Evolutionary conservation across 129 eudicot species (phyloP).

Genomic region (carrot (Daucus carota)): DH1_v3.0 NC_030385.2:44138001-44138500

Average conservation of each 20-base stretch:
- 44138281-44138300: slow-evolving; percentile 9
- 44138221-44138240: slow-evolving; percentile 15
- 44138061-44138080: slow-evolving; percentile 40
- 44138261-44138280: not conserved
- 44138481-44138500: slow-evolving; percentile 95
- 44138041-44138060: not conserved
- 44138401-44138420: slow-evolving; percentile 3
- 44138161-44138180: slow-evolving; percentile 90
- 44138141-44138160: slow-evolving; percentile 90
- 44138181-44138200: slow-evolving; percentile 83
- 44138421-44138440: not conserved
- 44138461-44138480: slow-evolving; percentile 85
- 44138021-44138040: not conserved
- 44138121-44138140: slow-evolving; percentile 69
- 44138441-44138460: slow-evolving; percentile 45
- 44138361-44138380: not conserved
- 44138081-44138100: slow-evolving; percentile 82
- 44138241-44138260: not conserved
- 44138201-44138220: slow-evolving; percentile 97
- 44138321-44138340: not conserved
- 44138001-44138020: not conserved
- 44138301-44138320: not conserved
- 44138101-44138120: slow-evolving; percentile 96
- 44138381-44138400: too few species aligned
- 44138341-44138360: not conserved